Base-by-base conservation (phyloP, 495 filamentous ascomycete species). In the Filosporella fistucella region DNA sequence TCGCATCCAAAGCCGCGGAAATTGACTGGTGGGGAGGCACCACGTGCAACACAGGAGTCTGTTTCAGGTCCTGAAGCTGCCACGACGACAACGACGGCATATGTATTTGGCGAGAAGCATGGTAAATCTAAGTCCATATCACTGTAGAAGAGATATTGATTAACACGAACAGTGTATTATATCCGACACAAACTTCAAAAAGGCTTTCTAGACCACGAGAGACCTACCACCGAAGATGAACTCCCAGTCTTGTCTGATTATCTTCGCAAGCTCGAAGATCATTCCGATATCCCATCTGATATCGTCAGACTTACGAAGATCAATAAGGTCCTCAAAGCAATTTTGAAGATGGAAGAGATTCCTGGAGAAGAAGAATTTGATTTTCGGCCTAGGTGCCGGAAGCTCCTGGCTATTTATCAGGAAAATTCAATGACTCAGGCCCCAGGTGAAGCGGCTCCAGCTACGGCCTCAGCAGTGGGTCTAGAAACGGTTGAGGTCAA, bases 121-220 rank as follows among this genome's bases (percentile, higher is more conserved):
- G n/a, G n/a, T n/a, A n/a, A n/a, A n/a, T n/a, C n/a, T n/a, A n/a
- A n/a, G n/a, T n/a, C n/a, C n/a, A n/a, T n/a, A n/a, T n/a, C n/a
- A n/a, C n/a, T n/a, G n/a, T n/a, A n/a, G n/a, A n/a, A n/a, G n/a
- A n/a, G n/a, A n/a, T n/a, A n/a, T n/a, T n/a, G n/a, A n/a, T n/a
- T n/a, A n/a, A n/a, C n/a, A n/a, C n/a, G n/a, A n/a, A n/a, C 25
- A 45, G 42, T 32, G 2, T 12, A 32, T 18, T 45, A 17, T 18
- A 24, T 45, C n/a, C 24, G 42, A 30, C 29, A 45, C 26, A 45
- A 45, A 16, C 24, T 45, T 21, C 42, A 45, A 20, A 45, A 17
- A 28, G 42, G 25, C 18, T 33, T 45, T 17, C 17, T 45, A 4
- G 17, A 7, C 1, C 6, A 12, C n/a, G 25, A 32, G 10, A 33